These are phyloP conservation scores for Rhodosporidiobolus sp. DNA, from an alignment of 768 basidiomycete genomes.

Conservation along the genomic window DNA sequence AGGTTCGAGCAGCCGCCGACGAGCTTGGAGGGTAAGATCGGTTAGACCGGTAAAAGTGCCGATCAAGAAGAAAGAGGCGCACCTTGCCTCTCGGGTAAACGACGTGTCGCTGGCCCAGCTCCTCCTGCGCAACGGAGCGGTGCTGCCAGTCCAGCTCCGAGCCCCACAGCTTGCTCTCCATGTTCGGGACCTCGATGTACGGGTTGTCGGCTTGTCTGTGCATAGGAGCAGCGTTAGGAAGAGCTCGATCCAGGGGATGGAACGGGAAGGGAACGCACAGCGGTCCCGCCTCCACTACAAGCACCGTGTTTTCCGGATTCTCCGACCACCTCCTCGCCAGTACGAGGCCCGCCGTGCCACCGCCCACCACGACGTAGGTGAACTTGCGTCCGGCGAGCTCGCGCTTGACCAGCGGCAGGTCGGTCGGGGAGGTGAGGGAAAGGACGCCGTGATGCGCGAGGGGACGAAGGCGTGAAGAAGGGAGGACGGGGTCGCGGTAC, in stretches of 20 bases:
- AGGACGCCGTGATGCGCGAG: constrained; percentile 1
- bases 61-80: neutral
- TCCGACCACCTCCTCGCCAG: constrained; percentile 42
- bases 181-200: constrained; percentile 6
- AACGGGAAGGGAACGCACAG: neutral
- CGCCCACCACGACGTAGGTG: constrained; percentile 19
- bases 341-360: constrained; percentile 43
- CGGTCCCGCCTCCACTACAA: constrained; percentile 44
- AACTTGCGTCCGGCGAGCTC: neutral
- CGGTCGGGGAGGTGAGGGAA: neutral
- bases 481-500: neutral
- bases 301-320: constrained; percentile 33
- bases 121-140: neutral
- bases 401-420: neutral
- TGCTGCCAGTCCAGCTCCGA: constrained; percentile 27
- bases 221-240: too few relatives aligned
- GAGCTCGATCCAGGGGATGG: neutral
- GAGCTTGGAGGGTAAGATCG: neutral
- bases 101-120: neutral
- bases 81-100: constrained; percentile 7
- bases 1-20: constrained; percentile 32
- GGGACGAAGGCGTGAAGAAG: neutral
- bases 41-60: neutral
- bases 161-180: neutral
- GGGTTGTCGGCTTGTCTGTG: neutral